Percentiles rank a stretch among this genome's conserved stretches.
These are phyloP conservation scores for Zymoseptoria crescenta DNA, from an alignment of 2,329 filamentous ascomycete species.

Conservation along the genomic window DNA sequence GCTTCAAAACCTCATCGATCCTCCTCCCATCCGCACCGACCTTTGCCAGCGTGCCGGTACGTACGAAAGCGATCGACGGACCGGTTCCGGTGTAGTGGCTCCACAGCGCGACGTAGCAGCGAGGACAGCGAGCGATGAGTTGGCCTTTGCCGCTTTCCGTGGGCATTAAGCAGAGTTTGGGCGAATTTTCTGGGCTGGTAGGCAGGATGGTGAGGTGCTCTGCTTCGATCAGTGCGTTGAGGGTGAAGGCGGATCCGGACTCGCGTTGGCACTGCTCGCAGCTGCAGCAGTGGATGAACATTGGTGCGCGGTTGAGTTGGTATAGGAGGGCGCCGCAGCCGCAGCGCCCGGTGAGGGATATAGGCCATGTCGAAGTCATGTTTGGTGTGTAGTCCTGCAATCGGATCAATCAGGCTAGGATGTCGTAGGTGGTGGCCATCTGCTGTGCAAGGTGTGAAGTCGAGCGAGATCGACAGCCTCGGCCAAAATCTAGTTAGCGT, in stretches of 20 bases:
- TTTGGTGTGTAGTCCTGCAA: not conserved
- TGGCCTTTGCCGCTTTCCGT: not conserved
- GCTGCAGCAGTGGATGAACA: constrained; percentile 2
- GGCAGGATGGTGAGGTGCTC: not conserved
- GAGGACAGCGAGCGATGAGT: not conserved
- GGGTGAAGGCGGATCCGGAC: not conserved
- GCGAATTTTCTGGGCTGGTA: not conserved
- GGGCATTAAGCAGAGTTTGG: not conserved
- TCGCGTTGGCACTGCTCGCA: constrained; percentile 2
- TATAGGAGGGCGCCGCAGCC: not conserved
- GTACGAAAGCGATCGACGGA: not conserved
- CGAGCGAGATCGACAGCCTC: not conserved
- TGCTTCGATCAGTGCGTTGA: constrained; percentile 1
- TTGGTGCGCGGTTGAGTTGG: not conserved
- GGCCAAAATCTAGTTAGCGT: not conserved
- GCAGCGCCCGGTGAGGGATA: not conserved
- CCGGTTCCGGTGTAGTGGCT: not conserved
- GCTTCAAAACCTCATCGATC: not conserved
- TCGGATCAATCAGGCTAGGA: not conserved
- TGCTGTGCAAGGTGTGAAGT: not conserved
- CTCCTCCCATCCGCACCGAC: not conserved
- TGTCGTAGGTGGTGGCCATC: not conserved
- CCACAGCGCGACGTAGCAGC: not conserved
- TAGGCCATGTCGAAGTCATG: not conserved
- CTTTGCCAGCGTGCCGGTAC: not conserved